Evolutionary conservation across 106 monocot genomes (phyloP), one percentile per base, ranked within the genome.

Genomic region (Apostasia ramifera): DNA sequence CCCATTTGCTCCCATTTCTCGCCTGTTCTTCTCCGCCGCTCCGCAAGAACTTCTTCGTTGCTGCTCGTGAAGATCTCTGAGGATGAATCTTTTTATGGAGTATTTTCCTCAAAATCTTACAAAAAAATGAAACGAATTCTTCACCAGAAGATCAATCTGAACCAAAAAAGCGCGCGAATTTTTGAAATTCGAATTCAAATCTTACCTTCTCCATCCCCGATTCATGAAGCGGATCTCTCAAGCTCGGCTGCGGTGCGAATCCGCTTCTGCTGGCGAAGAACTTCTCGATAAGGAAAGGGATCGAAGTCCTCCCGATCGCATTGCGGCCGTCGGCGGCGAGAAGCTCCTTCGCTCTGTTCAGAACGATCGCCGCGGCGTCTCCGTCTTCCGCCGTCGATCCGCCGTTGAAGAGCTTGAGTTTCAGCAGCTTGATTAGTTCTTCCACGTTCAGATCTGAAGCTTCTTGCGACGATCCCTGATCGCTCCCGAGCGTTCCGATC

Each of bases 121-220:
- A 70, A 43, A 70, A 39, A 46, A 67, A 56, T 42, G 26, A n/a
- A 56, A 49, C 1, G 13, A 69, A 11, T 13, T 47, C 43, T 0
- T 3, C 57, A 70, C 37, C 10, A 63, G 63, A 43, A 63, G 42
- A 63, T 45, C 10, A 63, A 45, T 63, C 1, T 43, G 44, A 3
- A 45, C 13, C 1, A 3, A 63, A 10, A 13, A 44, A n/a, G 2
- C 2, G 26, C 26, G 26, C 26, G 26, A 26, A 6, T 14, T 42
- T 13, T 13, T 43, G 0, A 2, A 54, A 53, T 1, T 2, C n/a
- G 14, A 52, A 52, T 52, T 57, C 5, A 5, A 50, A 51, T 40
- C 42, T 15, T 76, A 86, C 90, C 84, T 87, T 94, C 50, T 90
- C 90, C 71, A 78, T 84, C 73, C 67, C 80, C 48, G 84, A 76